Evolutionary conservation across 768 basidiomycete genomes (phyloP).

Genomic region (Paxillus involutus): DNA sequence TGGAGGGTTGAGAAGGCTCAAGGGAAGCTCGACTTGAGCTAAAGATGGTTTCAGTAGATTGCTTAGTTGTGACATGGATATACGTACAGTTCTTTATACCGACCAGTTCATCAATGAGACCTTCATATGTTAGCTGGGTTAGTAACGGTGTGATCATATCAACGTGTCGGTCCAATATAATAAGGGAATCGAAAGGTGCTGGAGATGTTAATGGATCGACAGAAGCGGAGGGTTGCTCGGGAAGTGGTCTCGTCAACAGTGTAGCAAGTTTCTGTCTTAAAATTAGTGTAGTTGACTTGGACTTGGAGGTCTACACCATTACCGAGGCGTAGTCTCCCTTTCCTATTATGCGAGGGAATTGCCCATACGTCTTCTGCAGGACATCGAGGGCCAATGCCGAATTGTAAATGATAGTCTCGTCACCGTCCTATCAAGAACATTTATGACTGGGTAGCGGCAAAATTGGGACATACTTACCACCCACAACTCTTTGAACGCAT

Average conservation of each 20-base stretch:
- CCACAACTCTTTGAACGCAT: constrained; percentile 86
- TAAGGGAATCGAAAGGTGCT: constrained; percentile 77
- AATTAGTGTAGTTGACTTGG: constrained; percentile 8
- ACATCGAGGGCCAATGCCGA: constrained; percentile 84
- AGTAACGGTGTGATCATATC: constrained; percentile 96
- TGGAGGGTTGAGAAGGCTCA: constrained; percentile 64
- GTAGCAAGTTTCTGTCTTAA: constrained; percentile 66
- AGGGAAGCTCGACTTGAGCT: constrained; percentile 83
- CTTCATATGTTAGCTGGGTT: constrained; percentile 96
- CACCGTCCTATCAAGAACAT: constrained; percentile 67
- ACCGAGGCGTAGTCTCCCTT: constrained; percentile 90
- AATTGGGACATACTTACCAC: constrained; percentile 56
- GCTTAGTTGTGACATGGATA: not conserved
- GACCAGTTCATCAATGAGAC: constrained; percentile 89
- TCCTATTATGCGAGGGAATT: constrained; percentile 88
- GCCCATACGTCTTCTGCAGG: constrained; percentile 81
- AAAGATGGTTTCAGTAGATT: constrained; percentile 4
- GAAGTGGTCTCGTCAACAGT: constrained; percentile 62
- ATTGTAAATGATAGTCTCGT: constrained; percentile 87
- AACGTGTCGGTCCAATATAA: constrained; percentile 85
- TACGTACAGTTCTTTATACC: constrained; percentile 85
- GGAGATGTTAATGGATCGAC: constrained; percentile 46
- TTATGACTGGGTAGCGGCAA: not conserved
- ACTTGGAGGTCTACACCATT: constrained; percentile 18
- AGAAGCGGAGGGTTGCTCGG: constrained; percentile 38